Conservation (phyloP, 768 basidiomycete genomes). For the Fomitopsis serialis region DNA sequence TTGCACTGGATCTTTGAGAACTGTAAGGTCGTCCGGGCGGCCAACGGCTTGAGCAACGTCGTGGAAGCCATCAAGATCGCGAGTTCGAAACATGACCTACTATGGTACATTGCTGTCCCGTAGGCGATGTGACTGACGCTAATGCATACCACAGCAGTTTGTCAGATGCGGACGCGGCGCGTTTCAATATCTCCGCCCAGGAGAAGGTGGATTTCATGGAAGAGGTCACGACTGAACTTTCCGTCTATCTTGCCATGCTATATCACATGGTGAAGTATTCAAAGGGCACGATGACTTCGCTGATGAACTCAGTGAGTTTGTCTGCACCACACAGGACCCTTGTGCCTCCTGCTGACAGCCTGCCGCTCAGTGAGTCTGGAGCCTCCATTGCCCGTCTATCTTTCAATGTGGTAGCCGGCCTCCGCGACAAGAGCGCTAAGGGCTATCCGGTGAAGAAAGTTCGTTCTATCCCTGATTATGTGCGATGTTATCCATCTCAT, state of each 20-base stretch:
- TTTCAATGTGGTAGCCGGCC: constrained; percentile 87
- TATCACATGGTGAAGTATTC: constrained; percentile 94
- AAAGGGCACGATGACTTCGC: constrained; percentile 93
- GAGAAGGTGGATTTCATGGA: constrained; percentile 81
- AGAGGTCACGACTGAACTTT: constrained; percentile 88
- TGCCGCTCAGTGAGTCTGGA: constrained; percentile 81
- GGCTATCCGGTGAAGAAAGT: constrained; percentile 98
- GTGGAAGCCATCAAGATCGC: constrained; percentile 90
- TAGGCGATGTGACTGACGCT: not conserved
- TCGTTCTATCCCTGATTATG: constrained; percentile 1
- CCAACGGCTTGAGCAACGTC: constrained; percentile 79
- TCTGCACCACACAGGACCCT: constrained; percentile 12
- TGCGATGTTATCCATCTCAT: not conserved
- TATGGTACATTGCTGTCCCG: constrained; percentile 46
- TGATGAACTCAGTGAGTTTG: constrained; percentile 84
- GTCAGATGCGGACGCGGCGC: constrained; percentile 67
- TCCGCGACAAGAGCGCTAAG: constrained; percentile 90
- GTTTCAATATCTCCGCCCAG: constrained; percentile 60
- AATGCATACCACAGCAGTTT: constrained; percentile 47
- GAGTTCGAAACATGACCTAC: constrained; percentile 76
- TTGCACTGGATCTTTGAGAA: constrained; percentile 95
- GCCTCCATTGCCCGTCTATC: constrained; percentile 87
- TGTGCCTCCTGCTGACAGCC: constrained; percentile 3
- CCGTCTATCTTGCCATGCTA: constrained; percentile 90
- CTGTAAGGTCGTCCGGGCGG: constrained; percentile 76